phyloP scores from a whole-genome alignment of 2,329 filamentous ascomycete genomes.

The Sordariomycetes sp. region DNA sequence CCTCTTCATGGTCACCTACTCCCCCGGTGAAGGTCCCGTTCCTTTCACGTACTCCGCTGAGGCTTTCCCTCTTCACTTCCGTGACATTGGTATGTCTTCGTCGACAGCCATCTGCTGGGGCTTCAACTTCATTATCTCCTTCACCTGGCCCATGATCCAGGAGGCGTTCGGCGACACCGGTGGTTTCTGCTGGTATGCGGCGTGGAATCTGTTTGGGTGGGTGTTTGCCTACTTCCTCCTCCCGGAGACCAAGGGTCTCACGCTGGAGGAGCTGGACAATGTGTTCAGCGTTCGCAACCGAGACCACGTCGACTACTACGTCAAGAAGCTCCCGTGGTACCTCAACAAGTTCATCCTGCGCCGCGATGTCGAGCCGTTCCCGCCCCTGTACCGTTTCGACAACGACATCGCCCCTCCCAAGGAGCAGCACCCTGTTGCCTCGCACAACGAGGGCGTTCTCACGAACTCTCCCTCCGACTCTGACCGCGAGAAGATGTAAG shows the following conservation, averaged over 20 bases:
- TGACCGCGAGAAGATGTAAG: conserved; percentile 2
- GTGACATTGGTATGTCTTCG: conserved; percentile 44
- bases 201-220: conserved; percentile 23
- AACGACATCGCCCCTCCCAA: conserved; percentile 5
- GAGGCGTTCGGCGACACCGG: conserved; percentile 17
- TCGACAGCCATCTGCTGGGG: conserved; percentile 30
- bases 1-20: conserved; percentile 30
- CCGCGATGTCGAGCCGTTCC: conserved; percentile 17
- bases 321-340: conserved; percentile 20
- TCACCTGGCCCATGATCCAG: conserved; percentile 19
- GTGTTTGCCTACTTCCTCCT: conserved; percentile 22
- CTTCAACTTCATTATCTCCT: conserved; percentile 28
- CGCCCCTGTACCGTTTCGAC: conserved; percentile 19
- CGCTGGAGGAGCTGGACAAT: conserved; percentile 22
- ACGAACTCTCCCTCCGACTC: background rate
- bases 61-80: conserved; percentile 47
- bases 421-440: conserved; percentile 1
- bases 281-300: conserved; percentile 21
- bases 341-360: conserved; percentile 17
- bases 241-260: conserved; percentile 24
- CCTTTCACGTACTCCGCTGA: conserved; percentile 53
- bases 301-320: conserved; percentile 20
- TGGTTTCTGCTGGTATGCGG: conserved; percentile 28
- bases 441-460: conserved; percentile 6
- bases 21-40: conserved; percentile 46